A percentile compares a stretch with the other conserved stretches of the same genome.
phyloP scores from a whole-genome alignment of 176 grass and related monocot genomes.

The Dendrocalamus sinicus region DNA sequence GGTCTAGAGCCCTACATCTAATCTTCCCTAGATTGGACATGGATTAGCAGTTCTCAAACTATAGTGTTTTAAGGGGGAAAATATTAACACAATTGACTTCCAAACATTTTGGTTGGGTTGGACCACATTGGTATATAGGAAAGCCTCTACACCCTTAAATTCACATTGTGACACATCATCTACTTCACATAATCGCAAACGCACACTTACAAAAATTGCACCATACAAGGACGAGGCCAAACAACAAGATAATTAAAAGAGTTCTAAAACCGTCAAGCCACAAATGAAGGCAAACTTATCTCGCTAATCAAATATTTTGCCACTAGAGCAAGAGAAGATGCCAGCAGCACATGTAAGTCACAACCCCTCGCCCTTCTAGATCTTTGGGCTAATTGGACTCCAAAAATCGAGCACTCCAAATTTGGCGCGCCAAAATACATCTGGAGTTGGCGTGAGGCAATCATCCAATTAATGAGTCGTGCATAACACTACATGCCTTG shows the following conservation, averaged over 20 bases:
- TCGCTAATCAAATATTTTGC: background rate
- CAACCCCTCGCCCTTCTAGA: background rate
- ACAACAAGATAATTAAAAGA: constrained; percentile 8
- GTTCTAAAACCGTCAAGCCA: background rate
- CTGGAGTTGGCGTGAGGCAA: background rate
- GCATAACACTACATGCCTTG: background rate
- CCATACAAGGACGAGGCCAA: background rate
- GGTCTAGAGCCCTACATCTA: background rate
- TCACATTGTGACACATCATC: background rate
- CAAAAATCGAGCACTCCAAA: background rate
- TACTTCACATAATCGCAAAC: background rate
- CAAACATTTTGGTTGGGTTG: background rate
- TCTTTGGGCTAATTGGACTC: background rate
- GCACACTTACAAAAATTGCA: background rate
- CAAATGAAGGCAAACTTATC: background rate
- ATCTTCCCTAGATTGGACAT: background rate
- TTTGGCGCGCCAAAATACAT: background rate
- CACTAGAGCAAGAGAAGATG: background rate
- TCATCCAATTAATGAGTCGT: background rate
- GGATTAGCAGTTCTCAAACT: background rate
- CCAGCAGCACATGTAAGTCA: background rate
- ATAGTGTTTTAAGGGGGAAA: background rate
- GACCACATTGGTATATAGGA: background rate
- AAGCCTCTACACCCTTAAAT: background rate
- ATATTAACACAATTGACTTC: background rate